Evolutionary conservation across 169 alveolate genomes (phyloP), one percentile per base, ranked within the genome.

Genomic region (Plasmodium gonderi): DNA sequence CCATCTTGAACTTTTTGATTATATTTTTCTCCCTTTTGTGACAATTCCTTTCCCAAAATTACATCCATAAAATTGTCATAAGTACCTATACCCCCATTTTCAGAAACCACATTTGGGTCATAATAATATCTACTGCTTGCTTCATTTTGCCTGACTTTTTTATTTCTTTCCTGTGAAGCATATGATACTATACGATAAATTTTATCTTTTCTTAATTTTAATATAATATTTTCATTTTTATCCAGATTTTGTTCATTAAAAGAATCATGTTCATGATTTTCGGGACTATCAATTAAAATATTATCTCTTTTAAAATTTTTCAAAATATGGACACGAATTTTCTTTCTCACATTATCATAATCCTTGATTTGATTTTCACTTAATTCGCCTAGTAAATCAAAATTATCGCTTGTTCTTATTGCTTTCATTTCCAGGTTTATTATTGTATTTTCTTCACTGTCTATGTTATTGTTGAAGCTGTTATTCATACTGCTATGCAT

Each of bases 181-280:
- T 29, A 40, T 44, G 64, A 17, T 38, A 83, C 64, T 74, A 83
- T 36, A 8, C 33, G 45, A 36, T 69, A 49, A 36, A 83, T 29
- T 72, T 69, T 83, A 83, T 83, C 92, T 45, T 87, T 87, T 65
- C 69, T 87, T 79, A 87, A 87, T 23, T 33, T 87, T 36, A 87
- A 20, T 36, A 49, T 75, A 31, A 29, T 26, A 29, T 72, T 72
- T 40, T 40, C 80, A 31, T 72, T 75, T 6, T 33, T 4, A 6
- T 76, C 45, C 23, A 36, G n/a, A 0, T 45, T 31, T 2, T 42
- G 54, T 54, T 87, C 80, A 60, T 76, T 64, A 69, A 45, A 45
- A 40, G 26, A 31, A 45, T 51, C 36, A n/a, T 54, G 80, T 87
- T 54, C 49, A 45, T 20, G 23, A 64, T 23, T 23, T 36, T 75